Base-by-base conservation (phyloP, 2,329 filamentous ascomycete species). In the Setomelanomma holmii region DNA sequence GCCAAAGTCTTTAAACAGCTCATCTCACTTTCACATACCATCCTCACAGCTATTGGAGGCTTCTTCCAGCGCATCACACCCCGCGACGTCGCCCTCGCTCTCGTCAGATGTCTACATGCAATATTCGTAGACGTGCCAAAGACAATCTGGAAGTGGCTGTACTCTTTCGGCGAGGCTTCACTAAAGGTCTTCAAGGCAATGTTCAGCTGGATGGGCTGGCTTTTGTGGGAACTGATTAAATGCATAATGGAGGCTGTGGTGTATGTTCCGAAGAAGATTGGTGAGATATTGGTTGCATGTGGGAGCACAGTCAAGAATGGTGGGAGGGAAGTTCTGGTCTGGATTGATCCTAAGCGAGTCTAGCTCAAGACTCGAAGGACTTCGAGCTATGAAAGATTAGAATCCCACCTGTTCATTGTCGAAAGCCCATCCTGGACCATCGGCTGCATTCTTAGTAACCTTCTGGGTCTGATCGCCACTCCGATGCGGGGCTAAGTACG, bases 271-370 rank as follows among this genome's bases (percentile, higher is more conserved):
- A 49, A 49, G 40, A 61, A 61, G 50, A 8, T 61, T 4, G 33
- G 38, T 19, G 44, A 44, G 11, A 55, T 64, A 10, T 22, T 61
- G 21, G 45, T 30, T 2, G 53, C 51, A 16, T 38, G 55, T 6
- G 51, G 30, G 7, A 49, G 24, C 7, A 7, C 24, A 12, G 6
- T 30, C 7, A 30, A 12, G 12, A 12, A 6, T 7, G 60, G 49
- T 10, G 49, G 51, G 1, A 48, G 49, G 16, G 60, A 63, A 51
- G 36, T 61, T 2, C 16, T 60, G 36, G 52, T 63, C 38, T 64
- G 58, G 58, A 49, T 61, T 22, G 55, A 64, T 33, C 60, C 60
- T n/a, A 64, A 64, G 40, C 47, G 54, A 22, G 24, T 40, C 2
- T 58, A 24, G n/a, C n/a, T n/a, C n/a, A n/a, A n/a, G n/a, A n/a